phyloP scores from a whole-genome alignment of 73 alveolate species.

The Breviolum minutum region DNA sequence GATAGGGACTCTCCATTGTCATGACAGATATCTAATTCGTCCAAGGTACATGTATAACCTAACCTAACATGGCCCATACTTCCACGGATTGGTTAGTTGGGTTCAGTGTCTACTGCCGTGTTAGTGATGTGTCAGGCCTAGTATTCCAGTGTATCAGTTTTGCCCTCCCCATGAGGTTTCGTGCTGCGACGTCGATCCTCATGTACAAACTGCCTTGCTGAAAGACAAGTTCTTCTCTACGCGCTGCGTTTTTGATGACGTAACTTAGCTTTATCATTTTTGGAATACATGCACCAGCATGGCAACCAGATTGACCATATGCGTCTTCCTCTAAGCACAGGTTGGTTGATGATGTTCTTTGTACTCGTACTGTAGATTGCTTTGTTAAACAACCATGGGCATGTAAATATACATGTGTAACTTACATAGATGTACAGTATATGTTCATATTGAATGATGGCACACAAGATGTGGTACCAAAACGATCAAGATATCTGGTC shows the following conservation, averaged over 20 bases:
- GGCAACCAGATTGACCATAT: too few relatives aligned
- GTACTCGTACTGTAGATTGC: not conserved
- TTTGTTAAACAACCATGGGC: not conserved
- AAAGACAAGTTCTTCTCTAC: not conserved
- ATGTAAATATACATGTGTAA: not conserved
- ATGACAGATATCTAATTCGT: not conserved
- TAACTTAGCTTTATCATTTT: not conserved
- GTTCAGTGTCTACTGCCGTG: not conserved
- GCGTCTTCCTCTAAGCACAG: too few relatives aligned
- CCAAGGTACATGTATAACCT: not conserved
- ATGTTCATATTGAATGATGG: not conserved
- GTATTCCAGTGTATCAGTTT: too few relatives aligned
- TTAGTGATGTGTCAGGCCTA: not conserved
- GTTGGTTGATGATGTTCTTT: too few relatives aligned
- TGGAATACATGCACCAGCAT: too few relatives aligned
- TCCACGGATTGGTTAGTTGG: too few relatives aligned
- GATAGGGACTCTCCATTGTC: not conserved
- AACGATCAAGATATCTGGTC: too few relatives aligned
- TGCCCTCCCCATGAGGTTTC: not conserved
- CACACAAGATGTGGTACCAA: not conserved
- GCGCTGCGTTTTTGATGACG: not conserved
- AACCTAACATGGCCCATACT: not conserved
- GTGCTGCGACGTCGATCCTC: not conserved
- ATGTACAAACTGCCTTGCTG: not conserved
- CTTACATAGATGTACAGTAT: not conserved